A percentile compares a stretch with the other conserved stretches of the same genome.
Evolutionary conservation across 139 green algal species (phyloP).

Genomic region (Astrephomene gubernaculifera): DNA sequence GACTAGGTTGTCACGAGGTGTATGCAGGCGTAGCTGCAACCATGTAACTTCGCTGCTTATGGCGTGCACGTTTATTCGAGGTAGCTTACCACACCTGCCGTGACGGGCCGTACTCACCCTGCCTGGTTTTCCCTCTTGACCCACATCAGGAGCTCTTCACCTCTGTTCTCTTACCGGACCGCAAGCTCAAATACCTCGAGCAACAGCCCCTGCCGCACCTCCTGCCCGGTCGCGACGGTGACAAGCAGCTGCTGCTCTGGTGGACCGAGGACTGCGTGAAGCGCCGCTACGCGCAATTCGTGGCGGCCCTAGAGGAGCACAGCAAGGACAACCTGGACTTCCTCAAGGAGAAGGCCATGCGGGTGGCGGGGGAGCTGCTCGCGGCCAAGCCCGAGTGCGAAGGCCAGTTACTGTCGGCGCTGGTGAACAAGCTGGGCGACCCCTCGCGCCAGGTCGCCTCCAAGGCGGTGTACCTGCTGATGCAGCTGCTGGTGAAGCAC

Average conservation of each 20-base stretch:
- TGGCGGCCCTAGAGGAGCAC: constrained; percentile 75
- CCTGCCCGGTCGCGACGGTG: constrained; percentile 61
- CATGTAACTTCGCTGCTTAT: no score
- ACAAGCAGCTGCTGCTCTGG: constrained; percentile 84
- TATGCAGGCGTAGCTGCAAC: no score
- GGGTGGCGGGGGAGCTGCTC: constrained; percentile 69
- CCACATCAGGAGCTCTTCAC: constrained; percentile 90
- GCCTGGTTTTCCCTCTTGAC: no score
- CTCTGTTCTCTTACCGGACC: constrained; percentile 86
- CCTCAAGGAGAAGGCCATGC: constrained; percentile 72
- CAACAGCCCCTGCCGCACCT: constrained; percentile 67
- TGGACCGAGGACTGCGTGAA: constrained; percentile 88
- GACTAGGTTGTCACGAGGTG: no score
- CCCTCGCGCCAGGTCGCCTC: constrained; percentile 77
- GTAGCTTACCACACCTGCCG: no score
- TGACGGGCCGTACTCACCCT: no score
- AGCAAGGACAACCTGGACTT: constrained; percentile 87
- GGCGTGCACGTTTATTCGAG: no score
- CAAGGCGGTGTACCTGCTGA: constrained; percentile 89
- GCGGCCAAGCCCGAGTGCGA: constrained; percentile 80
- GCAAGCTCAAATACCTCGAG: constrained; percentile 83
- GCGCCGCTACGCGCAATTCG: constrained; percentile 75
- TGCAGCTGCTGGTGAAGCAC: constrained; percentile 84
- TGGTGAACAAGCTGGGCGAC: constrained; percentile 98
- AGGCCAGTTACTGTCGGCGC: constrained; percentile 71